phyloP scores from a whole-genome alignment of 345 rosid species.

The Hibiscus syriacus region DNA sequence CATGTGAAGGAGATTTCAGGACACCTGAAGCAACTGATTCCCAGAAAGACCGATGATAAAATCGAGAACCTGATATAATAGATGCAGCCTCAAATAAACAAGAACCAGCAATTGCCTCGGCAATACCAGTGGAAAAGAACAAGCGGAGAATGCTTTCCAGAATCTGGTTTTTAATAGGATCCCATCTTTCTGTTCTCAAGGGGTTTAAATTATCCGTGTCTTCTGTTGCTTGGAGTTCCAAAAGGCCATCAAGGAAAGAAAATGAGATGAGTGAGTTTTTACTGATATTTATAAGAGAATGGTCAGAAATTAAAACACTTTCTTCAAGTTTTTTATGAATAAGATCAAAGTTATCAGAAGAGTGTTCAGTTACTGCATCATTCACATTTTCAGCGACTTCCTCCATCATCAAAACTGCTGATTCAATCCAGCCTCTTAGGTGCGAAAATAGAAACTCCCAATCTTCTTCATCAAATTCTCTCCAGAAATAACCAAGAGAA shows the following conservation, averaged over 20 bases:
- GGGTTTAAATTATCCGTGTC: slow-evolving; percentile 24
- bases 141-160: slow-evolving; percentile 77
- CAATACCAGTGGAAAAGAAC: slow-evolving; percentile 80
- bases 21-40: slow-evolving; percentile 63
- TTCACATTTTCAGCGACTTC: slow-evolving; percentile 74
- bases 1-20: slow-evolving; percentile 46
- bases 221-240: slow-evolving; percentile 27
- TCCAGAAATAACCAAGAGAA: slow-evolving; percentile 78
- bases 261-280: slow-evolving; percentile 65
- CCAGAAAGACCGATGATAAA: slow-evolving; percentile 59
- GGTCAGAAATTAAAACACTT: slow-evolving; percentile 47
- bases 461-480: slow-evolving; percentile 71
- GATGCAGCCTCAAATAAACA: slow-evolving; percentile 57
- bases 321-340: slow-evolving; percentile 43
- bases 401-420: slow-evolving; percentile 86
- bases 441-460: slow-evolving; percentile 72
- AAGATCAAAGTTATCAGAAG: slow-evolving; percentile 32
- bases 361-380: slow-evolving; percentile 35
- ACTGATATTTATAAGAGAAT: slow-evolving; percentile 39
- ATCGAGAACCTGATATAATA: slow-evolving; percentile 53
- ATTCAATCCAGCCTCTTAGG: slow-evolving; percentile 69
- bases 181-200: slow-evolving; percentile 46
- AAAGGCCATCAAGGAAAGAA: slow-evolving; percentile 38
- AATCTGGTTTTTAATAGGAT: slow-evolving; percentile 50
- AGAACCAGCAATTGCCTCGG: slow-evolving; percentile 74